Evolutionary conservation across 164 flowering plant genomes (phyloP).

Genomic region (Santalum album): DNA sequence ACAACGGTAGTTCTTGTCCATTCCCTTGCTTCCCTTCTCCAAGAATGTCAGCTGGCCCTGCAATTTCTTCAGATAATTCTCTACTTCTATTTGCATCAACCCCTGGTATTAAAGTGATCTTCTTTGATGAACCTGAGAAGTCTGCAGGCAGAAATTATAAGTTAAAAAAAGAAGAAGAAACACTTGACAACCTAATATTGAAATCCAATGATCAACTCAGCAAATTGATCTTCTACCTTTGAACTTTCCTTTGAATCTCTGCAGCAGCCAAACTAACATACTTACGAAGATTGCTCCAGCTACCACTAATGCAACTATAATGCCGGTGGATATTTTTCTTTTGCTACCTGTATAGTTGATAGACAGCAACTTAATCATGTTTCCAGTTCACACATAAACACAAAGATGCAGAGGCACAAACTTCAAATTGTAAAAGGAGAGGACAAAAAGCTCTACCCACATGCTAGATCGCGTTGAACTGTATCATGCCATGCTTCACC

Average conservation of each 20-base stretch:
- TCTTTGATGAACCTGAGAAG: conserved; percentile 5
- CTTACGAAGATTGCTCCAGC: conserved; percentile 15
- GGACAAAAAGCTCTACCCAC: no score
- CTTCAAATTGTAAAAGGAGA: no score
- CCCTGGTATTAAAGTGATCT: conserved; percentile 8
- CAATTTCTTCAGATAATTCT: conserved; percentile 29
- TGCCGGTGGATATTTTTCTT: conserved; percentile 10
- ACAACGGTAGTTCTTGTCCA: conserved; percentile 39
- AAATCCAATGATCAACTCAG: neutral
- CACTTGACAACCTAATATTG: neutral
- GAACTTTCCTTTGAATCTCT: conserved; percentile 26
- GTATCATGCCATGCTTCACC: no score
- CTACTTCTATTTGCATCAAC: conserved; percentile 17
- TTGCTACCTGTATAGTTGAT: conserved; percentile 12
- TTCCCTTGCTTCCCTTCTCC: conserved; percentile 24
- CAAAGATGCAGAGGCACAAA: no score
- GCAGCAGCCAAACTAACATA: conserved; percentile 16
- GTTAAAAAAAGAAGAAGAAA: neutral
- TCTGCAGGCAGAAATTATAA: neutral
- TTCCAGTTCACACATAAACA: no score
- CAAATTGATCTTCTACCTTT: conserved; percentile 22
- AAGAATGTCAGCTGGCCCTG: conserved; percentile 22
- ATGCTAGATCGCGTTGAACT: no score
- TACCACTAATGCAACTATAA: conserved; percentile 16
- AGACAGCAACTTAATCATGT: neutral